phyloP scores from a whole-genome alignment of 352 stramenopile genomes.

The Phytopythium mirpurense region DNA sequence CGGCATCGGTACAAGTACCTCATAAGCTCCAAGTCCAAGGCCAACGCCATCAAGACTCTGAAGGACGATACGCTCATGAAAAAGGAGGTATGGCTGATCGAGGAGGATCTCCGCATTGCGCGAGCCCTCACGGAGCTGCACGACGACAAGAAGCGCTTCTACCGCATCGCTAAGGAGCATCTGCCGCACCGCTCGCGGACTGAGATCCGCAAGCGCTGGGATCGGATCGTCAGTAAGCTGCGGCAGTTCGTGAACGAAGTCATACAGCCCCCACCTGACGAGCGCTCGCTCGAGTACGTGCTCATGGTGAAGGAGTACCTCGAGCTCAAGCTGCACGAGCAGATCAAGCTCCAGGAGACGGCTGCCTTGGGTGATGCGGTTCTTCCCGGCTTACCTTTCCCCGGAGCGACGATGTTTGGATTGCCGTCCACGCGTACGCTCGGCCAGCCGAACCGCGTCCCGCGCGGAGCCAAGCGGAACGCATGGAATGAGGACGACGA shows the following conservation, averaged over 20 bases:
- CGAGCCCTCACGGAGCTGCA: constrained; percentile 65
- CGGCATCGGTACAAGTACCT: constrained; percentile 71
- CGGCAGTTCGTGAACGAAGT: constrained; percentile 19
- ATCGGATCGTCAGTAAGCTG: constrained; percentile 32
- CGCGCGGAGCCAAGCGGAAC: neutral
- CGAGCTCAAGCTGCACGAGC: constrained; percentile 41
- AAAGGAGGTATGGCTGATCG: constrained; percentile 53
- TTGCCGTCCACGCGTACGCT: neutral
- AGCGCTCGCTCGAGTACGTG: constrained; percentile 40
- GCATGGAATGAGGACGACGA: neutral
- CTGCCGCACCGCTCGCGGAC: constrained; percentile 62
- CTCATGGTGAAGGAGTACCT: constrained; percentile 49
- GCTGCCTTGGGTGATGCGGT: neutral
- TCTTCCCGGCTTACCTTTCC: neutral
- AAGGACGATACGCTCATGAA: constrained; percentile 34
- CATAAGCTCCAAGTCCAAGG: constrained; percentile 46
- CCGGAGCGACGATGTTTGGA: neutral
- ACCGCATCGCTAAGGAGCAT: constrained; percentile 43
- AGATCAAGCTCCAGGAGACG: constrained; percentile 8
- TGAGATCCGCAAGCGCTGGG: constrained; percentile 68
- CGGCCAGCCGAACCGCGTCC: neutral
- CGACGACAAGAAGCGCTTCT: constrained; percentile 58
- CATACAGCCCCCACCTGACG: constrained; percentile 19
- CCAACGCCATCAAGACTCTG: constrained; percentile 56
- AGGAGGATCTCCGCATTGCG: constrained; percentile 76